Evolutionary conservation across 441 rosid genomes (phyloP), one percentile per base, ranked within the genome.

Genomic region (Gossypium trilobum): DNA sequence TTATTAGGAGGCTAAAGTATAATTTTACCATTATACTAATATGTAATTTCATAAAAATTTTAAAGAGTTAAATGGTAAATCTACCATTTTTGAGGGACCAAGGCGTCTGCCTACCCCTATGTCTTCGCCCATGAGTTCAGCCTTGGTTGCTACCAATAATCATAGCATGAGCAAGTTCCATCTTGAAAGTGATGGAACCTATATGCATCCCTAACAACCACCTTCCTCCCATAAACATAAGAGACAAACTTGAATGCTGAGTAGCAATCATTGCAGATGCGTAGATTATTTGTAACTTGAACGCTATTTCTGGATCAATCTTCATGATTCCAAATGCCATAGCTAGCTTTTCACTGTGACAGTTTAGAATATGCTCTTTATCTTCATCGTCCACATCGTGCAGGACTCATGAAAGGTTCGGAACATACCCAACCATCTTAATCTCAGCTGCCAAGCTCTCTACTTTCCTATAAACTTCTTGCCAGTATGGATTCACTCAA

Each of bases 331-430:
- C 87, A 22, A 81, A 84, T 27, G 85, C 86, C 55, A 86, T 77
- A 5, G 88, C 86, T 1, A 87, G 82, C 81, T 87, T 87, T 85
- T 84, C 88, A 29, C 90, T 83, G 76, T 82, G 88, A 70, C 71
- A 78, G 25, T 75, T 74, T 1, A 85, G 74, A 7, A 71, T 80
- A 33, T 51, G 80, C 51, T 86, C 87, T 78, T 83, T 86, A 63
- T 81, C 87, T 80, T 86, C 87, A 31, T 81, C 82, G 79, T 85
- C 84, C 59, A 85, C 71, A 11, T 83, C 85, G 55, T 85, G 90
- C 31, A 83, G 61, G 46, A 80, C 82, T 56, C 87, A 86, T 1
- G 85, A 81, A 42, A 79, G 71, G 76, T 87, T 83, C 0, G 84
- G 86, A 13, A 71, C 59, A 22, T 85, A 77, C 57, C 88, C 87